Conservation (phyloP, 1,139 yeast genomes). For the Kodamaea alishanica region DNA sequence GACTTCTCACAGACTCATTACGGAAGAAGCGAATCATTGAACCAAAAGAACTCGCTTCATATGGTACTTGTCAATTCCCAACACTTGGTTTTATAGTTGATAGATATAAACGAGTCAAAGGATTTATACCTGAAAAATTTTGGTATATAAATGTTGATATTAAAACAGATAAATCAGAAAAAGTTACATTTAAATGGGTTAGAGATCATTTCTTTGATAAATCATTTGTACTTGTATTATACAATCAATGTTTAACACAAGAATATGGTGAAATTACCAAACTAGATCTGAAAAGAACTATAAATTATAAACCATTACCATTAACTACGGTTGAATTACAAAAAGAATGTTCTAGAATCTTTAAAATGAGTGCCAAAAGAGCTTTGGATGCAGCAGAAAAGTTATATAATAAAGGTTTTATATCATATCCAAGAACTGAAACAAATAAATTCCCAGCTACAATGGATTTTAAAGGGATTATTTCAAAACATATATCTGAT, state of each 20-base stretch:
- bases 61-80: slow-evolving; percentile 97
- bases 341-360: slow-evolving; percentile 71
- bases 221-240: slow-evolving; percentile 55
- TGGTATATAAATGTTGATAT: slow-evolving; percentile 67
- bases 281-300: slow-evolving; percentile 60
- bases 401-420: slow-evolving; percentile 77
- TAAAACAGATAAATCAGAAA: slow-evolving; percentile 34
- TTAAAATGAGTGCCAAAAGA: slow-evolving; percentile 77
- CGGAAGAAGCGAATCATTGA: slow-evolving; percentile 25
- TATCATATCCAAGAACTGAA: slow-evolving; percentile 97
- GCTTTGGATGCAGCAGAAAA: slow-evolving; percentile 84
- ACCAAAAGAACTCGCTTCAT: slow-evolving; percentile 46
- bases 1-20: slow-evolving; percentile 60
- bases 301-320: slow-evolving; percentile 82
- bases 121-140: slow-evolving; percentile 71
- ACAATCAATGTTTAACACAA: slow-evolving; percentile 56
- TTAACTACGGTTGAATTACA: slow-evolving; percentile 94
- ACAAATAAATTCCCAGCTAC: slow-evolving; percentile 79
- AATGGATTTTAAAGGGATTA: slow-evolving; percentile 63
- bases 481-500: slow-evolving; percentile 56
- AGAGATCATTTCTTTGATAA: slow-evolving; percentile 72
- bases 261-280: slow-evolving; percentile 49
- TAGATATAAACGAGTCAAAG: slow-evolving; percentile 69
- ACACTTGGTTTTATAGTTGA: slow-evolving; percentile 97
- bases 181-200: slow-evolving; percentile 58